Percentiles rank a stretch among this genome's conserved stretches.
phyloP scores from a whole-genome alignment of 2,329 filamentous ascomycete genomes.

The Cryphonectria carpinicola region DNA sequence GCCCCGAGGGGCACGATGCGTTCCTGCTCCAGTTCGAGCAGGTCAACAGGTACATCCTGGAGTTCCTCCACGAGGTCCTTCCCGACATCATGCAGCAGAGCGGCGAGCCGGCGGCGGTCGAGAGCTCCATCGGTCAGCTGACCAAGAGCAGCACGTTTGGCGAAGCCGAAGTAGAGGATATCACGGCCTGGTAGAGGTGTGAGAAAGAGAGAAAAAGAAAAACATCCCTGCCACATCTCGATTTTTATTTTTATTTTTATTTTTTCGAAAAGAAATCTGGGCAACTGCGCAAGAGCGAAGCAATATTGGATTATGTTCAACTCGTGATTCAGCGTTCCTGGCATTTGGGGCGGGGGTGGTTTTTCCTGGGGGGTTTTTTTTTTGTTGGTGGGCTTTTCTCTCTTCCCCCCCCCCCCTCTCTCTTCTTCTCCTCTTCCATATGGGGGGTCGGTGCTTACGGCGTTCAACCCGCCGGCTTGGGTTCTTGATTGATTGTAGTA shows the following conservation, averaged over 20 bases:
- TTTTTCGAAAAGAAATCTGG: neutral
- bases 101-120: conserved; percentile 49
- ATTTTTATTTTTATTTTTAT: neutral
- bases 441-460: conserved; percentile 15
- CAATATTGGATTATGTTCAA: conserved; percentile 28
- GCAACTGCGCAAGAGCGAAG: conserved; percentile 6
- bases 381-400: too few relatives aligned
- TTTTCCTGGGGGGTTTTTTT: conserved; percentile 2
- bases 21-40: conserved; percentile 97
- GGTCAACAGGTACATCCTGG: conserved; percentile 85
- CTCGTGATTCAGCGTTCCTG: conserved; percentile 27
- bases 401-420: too few relatives aligned
- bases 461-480: conserved; percentile 27
- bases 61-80: conserved; percentile 79
- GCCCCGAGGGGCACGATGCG: conserved; percentile 92
- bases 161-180: conserved; percentile 94
- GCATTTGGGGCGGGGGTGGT: neutral
- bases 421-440: neutral
- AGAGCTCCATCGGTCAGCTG: conserved; percentile 60
- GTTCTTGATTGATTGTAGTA: neutral
- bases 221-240: neutral
- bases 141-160: conserved; percentile 92
- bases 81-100: conserved; percentile 83
- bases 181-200: conserved; percentile 79
- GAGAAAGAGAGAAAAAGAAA: neutral